Conservation (phyloP, 805 yeast genomes). For the Wickerhamomyces bisporus region DNA sequence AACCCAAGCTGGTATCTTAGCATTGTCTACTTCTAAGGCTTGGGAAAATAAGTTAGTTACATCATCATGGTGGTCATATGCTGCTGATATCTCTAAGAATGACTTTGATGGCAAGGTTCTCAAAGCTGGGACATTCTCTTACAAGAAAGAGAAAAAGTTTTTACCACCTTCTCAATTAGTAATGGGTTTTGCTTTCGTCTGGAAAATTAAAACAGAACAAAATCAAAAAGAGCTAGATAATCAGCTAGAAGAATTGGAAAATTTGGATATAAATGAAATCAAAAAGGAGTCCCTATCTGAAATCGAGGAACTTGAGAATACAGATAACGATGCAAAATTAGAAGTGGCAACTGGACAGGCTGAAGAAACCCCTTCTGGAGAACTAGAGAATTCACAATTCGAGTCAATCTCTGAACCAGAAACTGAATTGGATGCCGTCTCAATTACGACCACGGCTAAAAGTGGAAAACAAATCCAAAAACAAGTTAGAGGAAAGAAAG, state of each 20-base stretch:
- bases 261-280: slow-evolving; percentile 12
- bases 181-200: slow-evolving; percentile 84
- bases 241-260: slow-evolving; percentile 17
- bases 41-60: slow-evolving; percentile 85
- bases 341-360: neutral
- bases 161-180: slow-evolving; percentile 79
- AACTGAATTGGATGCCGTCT: neutral
- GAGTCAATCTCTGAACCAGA: neutral
- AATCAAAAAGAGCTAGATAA: slow-evolving; percentile 33
- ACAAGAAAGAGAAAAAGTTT: slow-evolving; percentile 46
- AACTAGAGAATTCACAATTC: too few relatives aligned
- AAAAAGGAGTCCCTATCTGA: slow-evolving; percentile 4
- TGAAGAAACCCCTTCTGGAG: neutral
- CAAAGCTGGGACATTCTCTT: slow-evolving; percentile 57
- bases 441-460: slow-evolving; percentile 1
- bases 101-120: slow-evolving; percentile 58
- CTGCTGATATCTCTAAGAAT: slow-evolving; percentile 61
- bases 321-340: slow-evolving; percentile 8
- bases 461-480: slow-evolving; percentile 22
- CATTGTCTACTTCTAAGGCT: slow-evolving; percentile 77
- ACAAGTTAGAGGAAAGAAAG: slow-evolving; percentile 76
- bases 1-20: slow-evolving; percentile 82
- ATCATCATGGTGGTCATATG: slow-evolving; percentile 82
- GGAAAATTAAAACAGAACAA: slow-evolving; percentile 61
- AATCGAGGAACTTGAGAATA: slow-evolving; percentile 7